Conservation (phyloP, 2,329 filamentous ascomycete species). For the Pseudogymnoascus sp. region DNA sequence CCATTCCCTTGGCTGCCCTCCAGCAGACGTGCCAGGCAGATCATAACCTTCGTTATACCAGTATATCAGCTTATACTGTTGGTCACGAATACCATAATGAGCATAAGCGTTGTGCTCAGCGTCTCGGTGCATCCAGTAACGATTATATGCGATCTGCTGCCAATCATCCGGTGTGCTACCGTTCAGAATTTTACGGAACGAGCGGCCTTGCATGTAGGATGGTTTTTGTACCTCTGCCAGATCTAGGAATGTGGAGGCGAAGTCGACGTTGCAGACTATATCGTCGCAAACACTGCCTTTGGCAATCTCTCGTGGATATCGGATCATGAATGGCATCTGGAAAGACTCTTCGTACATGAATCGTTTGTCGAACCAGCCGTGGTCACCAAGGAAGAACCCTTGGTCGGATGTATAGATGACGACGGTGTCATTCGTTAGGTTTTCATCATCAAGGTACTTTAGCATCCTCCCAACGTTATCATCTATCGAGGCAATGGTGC, state of each 20-base stretch:
- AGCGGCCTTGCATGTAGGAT: constrained; percentile 43
- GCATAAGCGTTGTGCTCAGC: constrained; percentile 40
- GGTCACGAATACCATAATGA: constrained; percentile 43
- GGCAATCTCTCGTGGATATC: constrained; percentile 35
- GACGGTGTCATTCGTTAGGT: constrained; percentile 37
- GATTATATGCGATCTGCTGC: constrained; percentile 45
- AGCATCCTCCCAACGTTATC: constrained; percentile 43
- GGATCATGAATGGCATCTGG: constrained; percentile 46
- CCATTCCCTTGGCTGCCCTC: constrained; percentile 39
- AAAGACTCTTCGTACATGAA: constrained; percentile 51
- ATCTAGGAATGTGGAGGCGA: constrained; percentile 42
- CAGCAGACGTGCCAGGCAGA: constrained; percentile 35
- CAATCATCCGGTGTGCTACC: constrained; percentile 34
- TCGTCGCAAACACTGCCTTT: constrained; percentile 35
- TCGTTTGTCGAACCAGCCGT: constrained; percentile 50
- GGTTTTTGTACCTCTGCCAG: constrained; percentile 34
- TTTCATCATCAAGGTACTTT: constrained; percentile 36
- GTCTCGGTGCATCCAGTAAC: constrained; percentile 49
- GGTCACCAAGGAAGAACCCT: constrained; percentile 48
- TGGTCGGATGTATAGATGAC: constrained; percentile 47
- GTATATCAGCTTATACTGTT: constrained; percentile 46
- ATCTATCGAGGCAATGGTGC: constrained; percentile 43
- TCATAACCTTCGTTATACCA: constrained; percentile 45
- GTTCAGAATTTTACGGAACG: constrained; percentile 33
- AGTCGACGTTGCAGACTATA: constrained; percentile 46